Base-by-base conservation (phyloP, 352 stramenopile genomes). In the Thraustochytrium sp. region DNA sequence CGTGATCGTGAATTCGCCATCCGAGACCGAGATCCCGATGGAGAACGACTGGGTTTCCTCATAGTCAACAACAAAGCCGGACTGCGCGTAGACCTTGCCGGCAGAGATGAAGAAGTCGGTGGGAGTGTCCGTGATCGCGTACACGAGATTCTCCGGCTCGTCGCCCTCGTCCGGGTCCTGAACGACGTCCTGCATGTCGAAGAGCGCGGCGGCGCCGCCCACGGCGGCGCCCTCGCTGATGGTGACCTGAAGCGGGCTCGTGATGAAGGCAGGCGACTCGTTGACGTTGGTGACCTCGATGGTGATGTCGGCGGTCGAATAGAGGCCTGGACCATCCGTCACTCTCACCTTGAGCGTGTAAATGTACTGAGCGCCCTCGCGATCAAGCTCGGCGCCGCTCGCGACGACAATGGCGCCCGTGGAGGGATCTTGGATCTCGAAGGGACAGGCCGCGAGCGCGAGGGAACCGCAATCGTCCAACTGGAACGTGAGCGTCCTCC, bases 261-360 rank as follows among this genome's bases (percentile, higher is more conserved):
- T 5, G 26, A 23, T 34, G 18, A 36, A 85, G 3, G 2, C 11
- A n/a, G 36, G 80, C 46, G 2, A 34, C 44, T 85, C 80, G 54
- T 85, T 85, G 8, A 82, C 80, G 54, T 85, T 40, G 37, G 37
- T 59, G 23, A 82, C 49, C 21, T 76, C n/a, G 3, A 85, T 29
- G 23, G 51, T 55, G 51, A 82, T 49, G 11, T 1, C 40, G 8
- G 38, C 54, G 36, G 13, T 16, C 16, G 46, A 11, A 53, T 37
- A 72, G 21, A 85, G 68, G 0, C 80, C 80, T 3, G 31, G n/a
- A 13, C 63, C 80, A 29, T 85, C 80, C 2, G 51, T 55, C 11
- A 46, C 80, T 8, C 29, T 11, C 1, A 82, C 13, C 29, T 26
- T 82, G 21, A 82, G n/a, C 18, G 16, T 31, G 16, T 36, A 82